Conservation (phyloP, 306 rosid species). For the Leucaena leucocephala region DNA sequence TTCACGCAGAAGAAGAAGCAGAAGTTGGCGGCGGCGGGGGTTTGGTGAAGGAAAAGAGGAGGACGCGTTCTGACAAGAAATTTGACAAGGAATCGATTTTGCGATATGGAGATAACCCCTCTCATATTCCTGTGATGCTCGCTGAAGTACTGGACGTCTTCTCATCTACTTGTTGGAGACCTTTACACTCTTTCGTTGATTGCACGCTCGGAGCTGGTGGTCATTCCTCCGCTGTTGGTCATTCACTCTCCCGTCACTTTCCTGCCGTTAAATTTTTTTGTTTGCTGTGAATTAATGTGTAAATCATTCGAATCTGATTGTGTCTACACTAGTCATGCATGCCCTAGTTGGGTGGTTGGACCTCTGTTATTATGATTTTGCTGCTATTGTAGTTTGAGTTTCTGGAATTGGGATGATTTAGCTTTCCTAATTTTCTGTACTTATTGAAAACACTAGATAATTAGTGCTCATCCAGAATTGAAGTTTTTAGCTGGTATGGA, state of each 20-base stretch:
- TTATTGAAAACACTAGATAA: slow-evolving; percentile 54
- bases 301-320: not conserved
- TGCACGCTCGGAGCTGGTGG: slow-evolving; percentile 95
- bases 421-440: not conserved
- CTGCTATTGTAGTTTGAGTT: no score
- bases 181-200: slow-evolving; percentile 70
- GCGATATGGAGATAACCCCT: slow-evolving; percentile 44
- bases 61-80: slow-evolving; percentile 81
- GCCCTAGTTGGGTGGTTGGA: not conserved
- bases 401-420: not conserved
- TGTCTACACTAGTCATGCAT: not conserved
- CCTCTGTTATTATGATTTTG: no score
- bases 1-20: slow-evolving; percentile 31
- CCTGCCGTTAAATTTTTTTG: not conserved
- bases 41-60: slow-evolving; percentile 72
- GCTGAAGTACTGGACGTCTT: slow-evolving; percentile 83
- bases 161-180: slow-evolving; percentile 42
- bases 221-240: slow-evolving; percentile 81
- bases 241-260: not conserved
- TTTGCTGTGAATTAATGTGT: not conserved
- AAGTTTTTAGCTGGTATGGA: slow-evolving; percentile 74
- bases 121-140: slow-evolving; percentile 84
- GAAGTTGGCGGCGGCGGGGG: slow-evolving; percentile 26
- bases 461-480: slow-evolving; percentile 81
- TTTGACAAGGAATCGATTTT: slow-evolving; percentile 53